Evolutionary conservation across 2,329 filamentous ascomycete genomes (phyloP), one percentile per base, ranked within the genome.

Genomic region (Hypomyces perniciosus): DNA sequence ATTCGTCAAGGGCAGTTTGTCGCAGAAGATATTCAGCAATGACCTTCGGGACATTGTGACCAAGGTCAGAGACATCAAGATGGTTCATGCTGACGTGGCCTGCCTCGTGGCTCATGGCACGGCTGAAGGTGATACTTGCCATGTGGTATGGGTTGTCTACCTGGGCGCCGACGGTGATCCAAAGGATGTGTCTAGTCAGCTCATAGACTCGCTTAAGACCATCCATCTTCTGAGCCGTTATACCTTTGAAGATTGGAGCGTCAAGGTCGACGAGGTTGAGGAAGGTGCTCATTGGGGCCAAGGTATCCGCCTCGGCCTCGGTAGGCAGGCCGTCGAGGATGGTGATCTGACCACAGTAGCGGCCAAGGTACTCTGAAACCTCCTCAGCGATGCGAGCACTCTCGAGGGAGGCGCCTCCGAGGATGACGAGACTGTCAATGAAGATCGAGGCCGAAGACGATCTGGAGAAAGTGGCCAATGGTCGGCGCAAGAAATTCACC

Each of bases 241-340:
- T 39, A 27, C 31, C 48, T 29, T 51, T 38, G 44, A 54, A 54
- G 28, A 54, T 44, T 13, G 52, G 52, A 4, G 43, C 3, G 44
- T 54, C 52, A 33, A 54, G 48, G 28, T 54, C 52, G 4, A 51
- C 47, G 20, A 54, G 48, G 39, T 44, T 48, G 43, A 54, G 41
- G 31, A 54, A 44, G 29, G 48, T 54, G 40, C 44, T 48, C 44
- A 48, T 54, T 10, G 48, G 39, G 48, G n/a, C n/a, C n/a, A n/a
- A n/a, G n/a, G n/a, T n/a, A n/a, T n/a, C n/a, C n/a, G n/a, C 37
- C 39, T 53, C 46, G 10, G 27, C 35, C 30, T 54, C 48, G 29
- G 45, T 52, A n/a, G 50, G 49, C 35, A 52, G 30, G 45, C 46
- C 33, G 4, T 46, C 33, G 30, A 52, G 41, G 12, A 37, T 52